These are phyloP conservation scores for Boletus vinaceobasis DNA, from an alignment of 768 basidiomycete species.

Conservation along the genomic window DNA sequence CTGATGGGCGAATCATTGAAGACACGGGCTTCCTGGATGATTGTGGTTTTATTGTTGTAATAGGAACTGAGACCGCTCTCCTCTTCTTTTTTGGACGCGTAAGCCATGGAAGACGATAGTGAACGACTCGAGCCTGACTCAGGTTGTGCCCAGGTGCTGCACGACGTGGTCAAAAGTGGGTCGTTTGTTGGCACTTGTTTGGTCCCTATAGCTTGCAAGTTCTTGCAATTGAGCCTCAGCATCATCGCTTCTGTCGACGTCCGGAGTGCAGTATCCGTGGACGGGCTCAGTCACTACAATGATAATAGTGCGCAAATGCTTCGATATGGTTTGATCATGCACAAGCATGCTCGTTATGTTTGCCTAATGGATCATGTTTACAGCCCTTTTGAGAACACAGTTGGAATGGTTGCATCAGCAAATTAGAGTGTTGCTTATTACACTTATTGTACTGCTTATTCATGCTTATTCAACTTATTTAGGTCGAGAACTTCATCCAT, in stretches of 20 bases:
- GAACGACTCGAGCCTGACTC: constrained; percentile 12
- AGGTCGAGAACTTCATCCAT: too few species aligned
- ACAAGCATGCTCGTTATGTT: not conserved
- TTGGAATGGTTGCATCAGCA: too few species aligned
- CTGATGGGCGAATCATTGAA: constrained; percentile 99
- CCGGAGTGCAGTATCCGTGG: not conserved
- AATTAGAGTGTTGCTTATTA: too few species aligned
- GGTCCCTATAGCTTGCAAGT: not conserved
- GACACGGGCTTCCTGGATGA: constrained; percentile 96
- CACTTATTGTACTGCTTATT: too few species aligned
- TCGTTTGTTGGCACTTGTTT: constrained; percentile 26
- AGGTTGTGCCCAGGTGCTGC: constrained; percentile 9
- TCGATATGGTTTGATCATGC: not conserved
- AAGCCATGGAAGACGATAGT: constrained; percentile 59
- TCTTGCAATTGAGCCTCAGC: not conserved
- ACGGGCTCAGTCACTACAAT: not conserved
- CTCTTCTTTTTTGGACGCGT: constrained; percentile 94
- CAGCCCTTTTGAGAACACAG: too few species aligned
- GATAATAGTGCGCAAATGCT: not conserved
- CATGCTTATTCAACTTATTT: too few species aligned
- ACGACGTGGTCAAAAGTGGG: constrained; percentile 18
- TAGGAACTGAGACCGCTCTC: constrained; percentile 89
- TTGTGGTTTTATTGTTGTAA: constrained; percentile 96
- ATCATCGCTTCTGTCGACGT: not conserved
- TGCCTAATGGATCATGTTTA: not conserved